Percentiles rank a stretch among this genome's conserved stretches.
These are phyloP conservation scores for Emergomyces orientalis DNA, from an alignment of 2,329 filamentous ascomycete genomes.

Conservation along the genomic window DNA sequence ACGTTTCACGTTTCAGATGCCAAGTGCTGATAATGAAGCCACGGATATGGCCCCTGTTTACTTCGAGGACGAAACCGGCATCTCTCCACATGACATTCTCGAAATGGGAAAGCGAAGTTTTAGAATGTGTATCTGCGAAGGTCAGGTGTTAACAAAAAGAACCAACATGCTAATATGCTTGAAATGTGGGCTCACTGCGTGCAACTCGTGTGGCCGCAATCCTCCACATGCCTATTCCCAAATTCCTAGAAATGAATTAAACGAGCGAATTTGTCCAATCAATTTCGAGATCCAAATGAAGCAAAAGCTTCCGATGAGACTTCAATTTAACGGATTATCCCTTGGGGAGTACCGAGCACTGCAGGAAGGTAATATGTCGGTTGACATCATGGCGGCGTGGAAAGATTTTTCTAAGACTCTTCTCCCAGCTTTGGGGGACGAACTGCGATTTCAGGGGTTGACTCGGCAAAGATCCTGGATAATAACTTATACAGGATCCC, in stretches of 20 bases:
- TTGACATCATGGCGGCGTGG: constrained; percentile 11
- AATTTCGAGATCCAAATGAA: constrained; percentile 40
- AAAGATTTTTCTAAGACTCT: constrained; percentile 9
- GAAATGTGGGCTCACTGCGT: constrained; percentile 48
- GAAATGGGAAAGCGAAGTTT: constrained; percentile 27
- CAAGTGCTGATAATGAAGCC: constrained; percentile 9
- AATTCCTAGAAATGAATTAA: constrained; percentile 23
- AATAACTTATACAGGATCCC: constrained; percentile 32
- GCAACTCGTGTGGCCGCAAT: constrained; percentile 45
- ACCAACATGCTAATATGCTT: constrained; percentile 40
- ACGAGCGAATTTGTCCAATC: constrained; percentile 31
- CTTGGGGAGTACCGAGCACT: constrained; percentile 19
- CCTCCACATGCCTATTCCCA: constrained; percentile 41
- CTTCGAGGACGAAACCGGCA: constrained; percentile 3
- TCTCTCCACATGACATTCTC: constrained; percentile 18
- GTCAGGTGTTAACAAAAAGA: constrained; percentile 31
- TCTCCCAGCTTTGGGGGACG: constrained; percentile 22
- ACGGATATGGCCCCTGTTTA: constrained; percentile 16
- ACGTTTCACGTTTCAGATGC: not conserved
- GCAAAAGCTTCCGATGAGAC: constrained; percentile 34
- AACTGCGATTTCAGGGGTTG: constrained; percentile 27
- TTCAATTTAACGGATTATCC: constrained; percentile 28
- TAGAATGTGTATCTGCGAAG: constrained; percentile 51
- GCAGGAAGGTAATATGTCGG: not conserved
- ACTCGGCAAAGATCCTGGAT: constrained; percentile 35